phyloP scores from a whole-genome alignment of 2,329 filamentous ascomycete genomes.

The Ophiocordyceps sinensis region DNA sequence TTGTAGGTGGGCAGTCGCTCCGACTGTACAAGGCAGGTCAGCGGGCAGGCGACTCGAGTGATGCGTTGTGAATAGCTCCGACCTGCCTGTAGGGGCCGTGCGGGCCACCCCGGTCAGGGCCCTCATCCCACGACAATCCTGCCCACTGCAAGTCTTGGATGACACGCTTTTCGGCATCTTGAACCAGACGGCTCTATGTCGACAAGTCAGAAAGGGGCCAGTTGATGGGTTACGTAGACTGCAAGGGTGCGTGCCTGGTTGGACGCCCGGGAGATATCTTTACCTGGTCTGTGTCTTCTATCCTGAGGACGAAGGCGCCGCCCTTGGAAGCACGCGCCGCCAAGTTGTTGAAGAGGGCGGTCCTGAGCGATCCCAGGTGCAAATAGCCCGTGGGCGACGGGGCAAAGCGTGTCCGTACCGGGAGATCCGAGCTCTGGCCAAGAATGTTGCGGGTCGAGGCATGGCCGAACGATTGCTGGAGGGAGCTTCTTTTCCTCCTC shows the following conservation, averaged over 20 bases:
- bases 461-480: slow-evolving; percentile 8
- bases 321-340: slow-evolving; percentile 67
- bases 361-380: slow-evolving; percentile 81
- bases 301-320: slow-evolving; percentile 77
- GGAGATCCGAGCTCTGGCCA: slow-evolving; percentile 37
- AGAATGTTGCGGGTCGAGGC: slow-evolving; percentile 14
- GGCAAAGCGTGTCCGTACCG: slow-evolving; percentile 58
- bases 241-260: background rate
- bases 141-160: slow-evolving; percentile 78
- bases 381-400: slow-evolving; percentile 91
- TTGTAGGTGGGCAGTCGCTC: slow-evolving; percentile 63
- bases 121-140: slow-evolving; percentile 87
- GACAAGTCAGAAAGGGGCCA: background rate
- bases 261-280: background rate
- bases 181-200: slow-evolving; percentile 60
- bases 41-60: background rate
- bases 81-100: slow-evolving; percentile 81
- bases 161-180: slow-evolving; percentile 63
- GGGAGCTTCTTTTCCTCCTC: slow-evolving; percentile 6
- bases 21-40: slow-evolving; percentile 38
- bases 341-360: slow-evolving; percentile 89
- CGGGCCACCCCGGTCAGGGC: slow-evolving; percentile 66
- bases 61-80: slow-evolving; percentile 8
- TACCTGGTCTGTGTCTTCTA: slow-evolving; percentile 93
- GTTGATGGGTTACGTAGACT: background rate